Percentiles rank a stretch among this genome's conserved stretches.
phyloP scores from a whole-genome alignment of 306 rosid species.

The Fragaria vesca region DNA sequence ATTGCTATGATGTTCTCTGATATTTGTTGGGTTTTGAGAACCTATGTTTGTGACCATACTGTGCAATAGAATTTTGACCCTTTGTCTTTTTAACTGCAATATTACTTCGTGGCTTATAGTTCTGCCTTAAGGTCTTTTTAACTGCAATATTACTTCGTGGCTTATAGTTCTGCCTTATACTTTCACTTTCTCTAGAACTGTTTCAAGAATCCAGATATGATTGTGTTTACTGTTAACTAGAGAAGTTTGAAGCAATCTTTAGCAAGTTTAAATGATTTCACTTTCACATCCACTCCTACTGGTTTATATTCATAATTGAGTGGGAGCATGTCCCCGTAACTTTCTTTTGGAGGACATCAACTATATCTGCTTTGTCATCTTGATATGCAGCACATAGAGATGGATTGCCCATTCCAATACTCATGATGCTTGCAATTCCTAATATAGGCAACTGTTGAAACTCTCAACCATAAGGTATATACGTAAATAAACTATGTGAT shows the following conservation, averaged over 20 bases:
- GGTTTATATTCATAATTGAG: background rate
- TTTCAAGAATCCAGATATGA: background rate
- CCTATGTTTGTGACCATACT: background rate
- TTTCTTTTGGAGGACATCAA: background rate
- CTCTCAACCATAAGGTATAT: background rate
- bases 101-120: background rate
- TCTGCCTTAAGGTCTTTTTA: background rate
- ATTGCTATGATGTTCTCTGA: background rate
- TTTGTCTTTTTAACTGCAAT: background rate
- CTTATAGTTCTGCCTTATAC: background rate
- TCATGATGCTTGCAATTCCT: background rate
- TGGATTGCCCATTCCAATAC: background rate
- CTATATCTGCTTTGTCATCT: background rate
- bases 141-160: background rate
- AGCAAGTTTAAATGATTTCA: background rate
- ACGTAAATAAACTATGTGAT: background rate
- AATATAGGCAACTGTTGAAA: background rate
- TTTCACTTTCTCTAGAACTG: background rate
- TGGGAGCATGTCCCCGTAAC: background rate
- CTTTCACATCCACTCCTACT: background rate
- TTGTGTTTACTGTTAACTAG: background rate
- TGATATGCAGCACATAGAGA: constrained; percentile 3
- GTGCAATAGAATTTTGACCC: background rate
- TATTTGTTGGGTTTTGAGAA: background rate
- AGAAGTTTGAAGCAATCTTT: background rate